Conservation (phyloP, 257 asterid genomes). For the Avicennia marina region DNA sequence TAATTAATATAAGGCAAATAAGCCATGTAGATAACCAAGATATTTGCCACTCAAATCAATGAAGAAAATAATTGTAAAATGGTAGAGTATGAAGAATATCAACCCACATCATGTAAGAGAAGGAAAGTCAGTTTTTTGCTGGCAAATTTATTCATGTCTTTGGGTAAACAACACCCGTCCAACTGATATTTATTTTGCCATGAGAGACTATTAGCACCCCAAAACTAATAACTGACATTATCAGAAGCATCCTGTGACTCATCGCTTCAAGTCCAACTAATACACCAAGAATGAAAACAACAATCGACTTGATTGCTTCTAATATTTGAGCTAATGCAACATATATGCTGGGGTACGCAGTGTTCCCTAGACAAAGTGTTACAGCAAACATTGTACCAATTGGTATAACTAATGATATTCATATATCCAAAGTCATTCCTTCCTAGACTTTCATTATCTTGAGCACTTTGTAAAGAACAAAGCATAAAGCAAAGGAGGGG, state of each 20-base stretch:
- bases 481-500: slow-evolving; percentile 86
- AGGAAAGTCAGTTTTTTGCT: too few species aligned
- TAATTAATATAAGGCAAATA: too few species aligned
- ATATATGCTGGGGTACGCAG: slow-evolving; percentile 95
- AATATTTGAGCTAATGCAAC: slow-evolving; percentile 98
- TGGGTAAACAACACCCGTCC: slow-evolving; percentile 98
- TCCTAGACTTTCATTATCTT: slow-evolving; percentile 88
- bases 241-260: slow-evolving; percentile 90
- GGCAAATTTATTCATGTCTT: too few species aligned
- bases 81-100: too few species aligned
- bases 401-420: slow-evolving; percentile 79
- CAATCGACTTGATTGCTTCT: slow-evolving; percentile 99
- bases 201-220: slow-evolving; percentile 94
- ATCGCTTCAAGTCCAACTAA: slow-evolving; percentile 92
- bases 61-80: too few species aligned
- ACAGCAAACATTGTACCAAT: slow-evolving; percentile 98
- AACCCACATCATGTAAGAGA: too few species aligned
- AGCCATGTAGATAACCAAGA: too few species aligned
- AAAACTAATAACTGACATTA: slow-evolving; percentile 87
- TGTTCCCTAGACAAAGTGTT: slow-evolving; percentile 99
- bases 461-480: slow-evolving; percentile 74
- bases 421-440: slow-evolving; percentile 96
- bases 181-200: slow-evolving; percentile 84
- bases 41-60: too few species aligned
- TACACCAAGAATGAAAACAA: slow-evolving; percentile 92